Base-by-base conservation (phyloP, 2,329 filamentous ascomycete species). In the Apiospora koreana region DNA sequence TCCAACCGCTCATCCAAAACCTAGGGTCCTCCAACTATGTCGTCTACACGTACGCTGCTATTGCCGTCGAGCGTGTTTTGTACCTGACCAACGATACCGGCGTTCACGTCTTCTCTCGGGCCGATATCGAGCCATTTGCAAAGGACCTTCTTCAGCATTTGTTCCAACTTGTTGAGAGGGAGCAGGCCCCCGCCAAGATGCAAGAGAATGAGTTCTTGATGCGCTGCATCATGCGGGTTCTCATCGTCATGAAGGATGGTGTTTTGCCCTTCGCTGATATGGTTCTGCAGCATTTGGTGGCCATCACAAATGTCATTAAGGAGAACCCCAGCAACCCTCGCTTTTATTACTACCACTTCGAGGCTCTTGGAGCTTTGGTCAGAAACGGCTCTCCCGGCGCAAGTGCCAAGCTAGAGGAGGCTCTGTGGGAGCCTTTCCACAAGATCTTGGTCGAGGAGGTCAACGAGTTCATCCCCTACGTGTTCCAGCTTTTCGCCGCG, bases 121-220 rank as follows among this genome's bases (percentile, higher is more conserved):
- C 88, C 14, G 93, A 94, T 74, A 94, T 99, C 69, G 89, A 92
- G 71, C 92, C 92, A 0, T 89, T 96, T 72, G 90, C 95, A 31
- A 95, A 94, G 80, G 94, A 97, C 75, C 88, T 99, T 2, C 85
- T 98, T 25, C 88, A 94, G 69, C 95, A 98, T 78, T 86, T 99
- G 16, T 98, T 99, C 86, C 91, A 92, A 73, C 87, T 99, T 68
- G 94, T 99, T 74, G 93, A 97, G 79, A 94, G 93, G 79, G 92
- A 97, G 76, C 86, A 87, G 4, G 92, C 93, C 14, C 92, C 97
- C 0, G 90, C 95, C 74, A 99, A 98, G 86, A 91, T 99, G 72
- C 96, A 99, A 79, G 96, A 99, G 82, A 99, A 99, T 79, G 96
- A 99, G 79, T 99, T 98, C 80, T 81, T 99, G 78, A 98, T 99